Evolutionary conservation across 2,329 filamentous ascomycete genomes (phyloP).

Genomic region (Fusarium brachygibbosum): DNA sequence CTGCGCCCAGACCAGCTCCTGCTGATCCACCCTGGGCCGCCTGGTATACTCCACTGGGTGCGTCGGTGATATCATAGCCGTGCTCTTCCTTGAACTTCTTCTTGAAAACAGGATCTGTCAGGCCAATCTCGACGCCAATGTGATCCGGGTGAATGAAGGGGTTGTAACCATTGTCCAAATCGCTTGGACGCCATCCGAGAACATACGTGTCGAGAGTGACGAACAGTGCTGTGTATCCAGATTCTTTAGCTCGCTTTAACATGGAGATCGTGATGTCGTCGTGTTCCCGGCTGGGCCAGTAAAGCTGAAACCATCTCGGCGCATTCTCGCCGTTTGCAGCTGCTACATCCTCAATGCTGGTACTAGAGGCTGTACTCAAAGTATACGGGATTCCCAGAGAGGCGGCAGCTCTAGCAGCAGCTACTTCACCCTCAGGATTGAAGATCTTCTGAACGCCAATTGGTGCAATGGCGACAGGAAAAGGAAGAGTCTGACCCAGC

Average conservation of each 20-base stretch:
- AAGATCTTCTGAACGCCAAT: constrained; percentile 34
- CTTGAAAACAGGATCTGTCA: constrained; percentile 36
- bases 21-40: constrained; percentile 27
- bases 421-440: constrained; percentile 22
- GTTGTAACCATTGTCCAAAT: constrained; percentile 35
- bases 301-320: constrained; percentile 30
- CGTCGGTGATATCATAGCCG: constrained; percentile 24
- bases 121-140: constrained; percentile 32
- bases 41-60: constrained; percentile 26
- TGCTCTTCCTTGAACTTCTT: constrained; percentile 28
- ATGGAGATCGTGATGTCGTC: constrained; percentile 33
- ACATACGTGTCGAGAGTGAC: constrained; percentile 24
- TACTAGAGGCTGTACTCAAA: constrained; percentile 33
- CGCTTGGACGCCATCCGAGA: constrained; percentile 22
- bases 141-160: constrained; percentile 37
- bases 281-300: constrained; percentile 33
- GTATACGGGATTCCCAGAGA: constrained; percentile 13
- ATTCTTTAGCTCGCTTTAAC: constrained; percentile 13
- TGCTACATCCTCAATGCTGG: constrained; percentile 33
- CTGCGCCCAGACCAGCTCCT: constrained; percentile 20
- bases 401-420: constrained; percentile 14
- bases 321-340: constrained; percentile 8
- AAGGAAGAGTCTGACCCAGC: constrained; percentile 20
- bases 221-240: constrained; percentile 16
- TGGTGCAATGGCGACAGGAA: constrained; percentile 25